A percentile compares a stretch with the other conserved stretches of the same genome.
These are phyloP conservation scores for Neurospora sp. DNA, from an alignment of 495 filamentous ascomycete species.

Conservation along the genomic window DNA sequence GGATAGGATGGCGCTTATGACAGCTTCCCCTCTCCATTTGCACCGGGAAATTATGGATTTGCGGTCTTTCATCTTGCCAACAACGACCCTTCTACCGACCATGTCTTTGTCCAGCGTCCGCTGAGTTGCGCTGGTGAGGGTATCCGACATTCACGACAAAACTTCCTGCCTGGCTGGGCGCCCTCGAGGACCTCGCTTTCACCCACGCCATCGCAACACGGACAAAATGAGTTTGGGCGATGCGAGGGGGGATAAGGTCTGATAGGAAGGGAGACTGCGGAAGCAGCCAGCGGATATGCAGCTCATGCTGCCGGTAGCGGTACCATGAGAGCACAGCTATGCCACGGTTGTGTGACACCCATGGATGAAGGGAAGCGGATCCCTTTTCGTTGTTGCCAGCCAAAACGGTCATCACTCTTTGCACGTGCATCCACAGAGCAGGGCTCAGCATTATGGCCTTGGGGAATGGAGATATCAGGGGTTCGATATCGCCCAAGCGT, in stretches of 20 bases:
- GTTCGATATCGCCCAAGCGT: background rate
- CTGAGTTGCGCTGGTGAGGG: background rate
- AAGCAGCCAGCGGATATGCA: background rate
- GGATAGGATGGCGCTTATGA: background rate
- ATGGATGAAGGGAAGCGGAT: background rate
- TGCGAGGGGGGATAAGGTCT: background rate
- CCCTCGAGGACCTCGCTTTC: background rate
- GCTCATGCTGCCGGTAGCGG: background rate
- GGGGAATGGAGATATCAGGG: background rate
- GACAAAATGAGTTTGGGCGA: background rate
- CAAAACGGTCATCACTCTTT: background rate
- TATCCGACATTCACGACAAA: background rate
- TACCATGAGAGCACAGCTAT: background rate
- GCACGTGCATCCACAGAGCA: background rate
- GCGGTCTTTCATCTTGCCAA: background rate
- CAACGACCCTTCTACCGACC: background rate
- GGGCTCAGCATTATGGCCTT: background rate
- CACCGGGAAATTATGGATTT: background rate
- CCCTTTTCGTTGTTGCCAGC: background rate
- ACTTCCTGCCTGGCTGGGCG: background rate
- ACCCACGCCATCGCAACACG: background rate
- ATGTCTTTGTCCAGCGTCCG: background rate
- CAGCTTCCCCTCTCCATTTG: background rate
- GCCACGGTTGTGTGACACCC: background rate
- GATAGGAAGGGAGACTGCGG: background rate